Evolutionary conservation across 129 eudicot species (phyloP), one percentile per base, ranked within the genome.

Genomic region (Silybum marianum): DNA sequence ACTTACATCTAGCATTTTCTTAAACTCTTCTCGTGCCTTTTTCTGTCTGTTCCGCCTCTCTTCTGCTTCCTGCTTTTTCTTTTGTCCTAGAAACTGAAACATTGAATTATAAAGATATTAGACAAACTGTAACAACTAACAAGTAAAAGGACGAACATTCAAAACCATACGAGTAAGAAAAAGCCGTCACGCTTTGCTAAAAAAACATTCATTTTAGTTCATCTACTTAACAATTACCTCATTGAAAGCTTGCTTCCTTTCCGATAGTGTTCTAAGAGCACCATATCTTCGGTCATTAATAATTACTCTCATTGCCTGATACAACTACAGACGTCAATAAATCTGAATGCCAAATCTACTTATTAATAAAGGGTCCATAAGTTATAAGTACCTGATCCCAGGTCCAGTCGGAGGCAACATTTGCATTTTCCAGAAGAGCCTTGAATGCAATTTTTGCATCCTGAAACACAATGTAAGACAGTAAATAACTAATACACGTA

Each of bases 41-140:
- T 88, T 96, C 84, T 89, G 89, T 85, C 85, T 93, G 74, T 81
- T 80, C 34, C 97, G 93, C 73, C 90, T 89, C 80, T 96, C 97
- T 71, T 96, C 99, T 72, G 95, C 93, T 81, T 96, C 99, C 78
- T 88, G 93, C 80, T 93, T 93, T 71, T 83, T 93, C 93, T 84
- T 96, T 81, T 89, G 92, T 63, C 38, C 88, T 78, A 96, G 62
- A 83, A 85, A 96, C 99, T 96, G 88, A 46, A 85, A 77, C 67
- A 81, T 22, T 62, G 32, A 72, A 62, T 34, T 65, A 60, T 67
- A 65, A 73, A 85, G n/a, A 78, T 48, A 54, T 74, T 68, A 76
- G 85, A 71, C 51, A 75, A 62, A 23, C 8, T 66, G 39, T 51
- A 80, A 4, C 11, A 78, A 71, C 46, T 75, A 71, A 77, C 11